Conservation (phyloP, 192 early-diverging fungal genomes). For the Umbelopsis sp. region DNA sequence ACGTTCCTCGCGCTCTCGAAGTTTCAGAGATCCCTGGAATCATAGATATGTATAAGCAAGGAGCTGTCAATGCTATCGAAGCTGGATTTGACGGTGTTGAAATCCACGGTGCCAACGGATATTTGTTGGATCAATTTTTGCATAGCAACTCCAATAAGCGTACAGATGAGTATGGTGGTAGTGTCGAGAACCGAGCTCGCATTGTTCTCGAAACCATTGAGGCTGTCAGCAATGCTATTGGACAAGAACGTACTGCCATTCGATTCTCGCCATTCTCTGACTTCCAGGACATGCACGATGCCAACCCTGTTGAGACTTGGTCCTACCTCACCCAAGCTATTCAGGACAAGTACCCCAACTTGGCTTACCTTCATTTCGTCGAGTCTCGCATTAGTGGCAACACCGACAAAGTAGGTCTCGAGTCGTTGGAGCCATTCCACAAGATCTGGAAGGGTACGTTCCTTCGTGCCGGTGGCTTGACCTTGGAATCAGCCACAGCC, state of each 20-base stretch:
- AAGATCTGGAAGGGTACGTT: slow-evolving; percentile 35
- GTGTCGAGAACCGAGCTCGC: slow-evolving; percentile 80
- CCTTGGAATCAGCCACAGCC: slow-evolving; percentile 14
- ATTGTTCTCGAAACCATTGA: slow-evolving; percentile 69
- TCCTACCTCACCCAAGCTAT: slow-evolving; percentile 23
- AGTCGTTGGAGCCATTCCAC: slow-evolving; percentile 28
- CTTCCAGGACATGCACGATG: slow-evolving; percentile 40
- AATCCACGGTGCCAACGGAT: slow-evolving; percentile 91
- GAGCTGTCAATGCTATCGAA: slow-evolving; percentile 66
- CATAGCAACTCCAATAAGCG: slow-evolving; percentile 80
- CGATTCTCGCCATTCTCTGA: slow-evolving; percentile 32
- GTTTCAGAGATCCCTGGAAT: slow-evolving; percentile 67
- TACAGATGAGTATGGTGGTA: slow-evolving; percentile 88
- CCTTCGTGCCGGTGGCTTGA: slow-evolving; percentile 34
- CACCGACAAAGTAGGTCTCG: background rate
- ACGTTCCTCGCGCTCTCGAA: slow-evolving; percentile 60
- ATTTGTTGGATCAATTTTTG: slow-evolving; percentile 82
- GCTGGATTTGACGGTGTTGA: slow-evolving; percentile 92
- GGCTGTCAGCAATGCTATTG: slow-evolving; percentile 55
- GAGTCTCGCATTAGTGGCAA: slow-evolving; percentile 25
- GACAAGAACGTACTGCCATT: slow-evolving; percentile 52
- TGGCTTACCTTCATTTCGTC: slow-evolving; percentile 36
- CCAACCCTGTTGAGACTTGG: slow-evolving; percentile 32
- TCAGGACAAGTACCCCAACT: slow-evolving; percentile 26
- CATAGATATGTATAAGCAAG: slow-evolving; percentile 60